Base-by-base conservation (phyloP, 495 filamentous ascomycete genomes). In the Neurospora pannonica region DNA sequence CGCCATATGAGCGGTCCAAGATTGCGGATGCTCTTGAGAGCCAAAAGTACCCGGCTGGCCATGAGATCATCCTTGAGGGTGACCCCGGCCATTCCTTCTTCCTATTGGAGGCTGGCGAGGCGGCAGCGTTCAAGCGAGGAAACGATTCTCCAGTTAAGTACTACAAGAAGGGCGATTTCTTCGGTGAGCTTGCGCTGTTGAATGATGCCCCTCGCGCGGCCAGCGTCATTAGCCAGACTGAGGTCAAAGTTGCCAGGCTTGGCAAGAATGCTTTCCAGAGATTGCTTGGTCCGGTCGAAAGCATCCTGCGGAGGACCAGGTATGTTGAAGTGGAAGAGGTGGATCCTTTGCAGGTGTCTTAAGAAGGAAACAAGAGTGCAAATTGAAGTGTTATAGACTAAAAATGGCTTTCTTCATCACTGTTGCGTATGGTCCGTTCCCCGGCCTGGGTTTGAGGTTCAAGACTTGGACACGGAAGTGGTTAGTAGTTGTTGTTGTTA, bases 21-120 rank as follows among this genome's bases (percentile, higher is more conserved):
- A 98, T 99, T 78, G 96, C 96, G 74, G 96, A 99, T 84, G 95
- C 96, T 5, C 85, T 99, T 46, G 93, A 98, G 78, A 94, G 94
- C 60, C 89, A 92, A 79, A 98, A 96, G 77, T 97, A 90, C 81
- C 88, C 92, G 1, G 84, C 90, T n/a, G 92, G 92, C 21, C 88
- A 90, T 15, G 89, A 86, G 40, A 97, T 99, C 78, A 99, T 99
- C 83, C 84, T 85, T 54, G 93, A 98, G 84, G 96, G 97, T 60
- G 96, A 98, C 78, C 92, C 91, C 1, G 96, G 97, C 28, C 91
- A 97, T 77, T 90, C 92, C 1, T 98, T 99, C 84, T 99, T 94
- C 83, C 88, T 99, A 67, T 86, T 99, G 67, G 97, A 98, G 82
- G 86, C 87, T 34, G 96, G 96, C 43, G 91, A 95, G 82, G 96